phyloP scores from a whole-genome alignment of 2,329 filamentous ascomycete genomes.

The Aaosphaeria pasadenensis region DNA sequence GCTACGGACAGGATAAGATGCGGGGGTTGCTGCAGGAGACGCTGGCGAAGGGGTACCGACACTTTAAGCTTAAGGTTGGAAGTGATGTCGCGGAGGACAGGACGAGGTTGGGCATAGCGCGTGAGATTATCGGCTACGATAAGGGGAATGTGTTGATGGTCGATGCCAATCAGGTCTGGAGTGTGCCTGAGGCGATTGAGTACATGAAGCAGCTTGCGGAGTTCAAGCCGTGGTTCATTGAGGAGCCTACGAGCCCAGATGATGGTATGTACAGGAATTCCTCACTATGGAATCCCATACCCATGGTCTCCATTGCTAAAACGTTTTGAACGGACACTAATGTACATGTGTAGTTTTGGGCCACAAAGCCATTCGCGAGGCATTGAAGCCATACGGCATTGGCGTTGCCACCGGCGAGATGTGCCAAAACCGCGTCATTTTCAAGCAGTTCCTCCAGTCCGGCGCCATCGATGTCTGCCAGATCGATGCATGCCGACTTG shows the following conservation, averaged over 20 bases:
- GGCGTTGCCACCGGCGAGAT: slow-evolving; percentile 91
- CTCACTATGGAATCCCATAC: not conserved
- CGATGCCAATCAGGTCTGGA: slow-evolving; percentile 91
- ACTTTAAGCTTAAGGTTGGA: slow-evolving; percentile 93
- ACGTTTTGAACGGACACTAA: not conserved
- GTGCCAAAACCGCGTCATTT: slow-evolving; percentile 92
- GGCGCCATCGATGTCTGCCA: slow-evolving; percentile 86
- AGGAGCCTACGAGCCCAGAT: slow-evolving; percentile 88
- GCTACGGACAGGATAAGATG: slow-evolving; percentile 87
- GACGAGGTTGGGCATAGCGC: slow-evolving; percentile 67
- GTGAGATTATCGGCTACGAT: slow-evolving; percentile 79
- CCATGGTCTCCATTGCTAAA: not conserved
- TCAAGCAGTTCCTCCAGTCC: slow-evolving; percentile 82
- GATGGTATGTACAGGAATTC: slow-evolving; percentile 48
- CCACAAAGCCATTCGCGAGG: slow-evolving; percentile 80
- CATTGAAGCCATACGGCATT: slow-evolving; percentile 70
- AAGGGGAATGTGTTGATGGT: slow-evolving; percentile 84
- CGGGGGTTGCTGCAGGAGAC: slow-evolving; percentile 70
- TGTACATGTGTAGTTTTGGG: slow-evolving; percentile 59
- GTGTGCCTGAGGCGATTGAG: slow-evolving; percentile 80
- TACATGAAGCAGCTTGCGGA: slow-evolving; percentile 81
- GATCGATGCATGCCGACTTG: slow-evolving; percentile 85
- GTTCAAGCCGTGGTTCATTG: slow-evolving; percentile 91
- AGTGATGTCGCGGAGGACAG: slow-evolving; percentile 69
- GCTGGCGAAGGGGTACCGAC: slow-evolving; percentile 69